Base-by-base conservation (phyloP, 768 basidiomycete genomes). In the Trametes punicea region DNA sequence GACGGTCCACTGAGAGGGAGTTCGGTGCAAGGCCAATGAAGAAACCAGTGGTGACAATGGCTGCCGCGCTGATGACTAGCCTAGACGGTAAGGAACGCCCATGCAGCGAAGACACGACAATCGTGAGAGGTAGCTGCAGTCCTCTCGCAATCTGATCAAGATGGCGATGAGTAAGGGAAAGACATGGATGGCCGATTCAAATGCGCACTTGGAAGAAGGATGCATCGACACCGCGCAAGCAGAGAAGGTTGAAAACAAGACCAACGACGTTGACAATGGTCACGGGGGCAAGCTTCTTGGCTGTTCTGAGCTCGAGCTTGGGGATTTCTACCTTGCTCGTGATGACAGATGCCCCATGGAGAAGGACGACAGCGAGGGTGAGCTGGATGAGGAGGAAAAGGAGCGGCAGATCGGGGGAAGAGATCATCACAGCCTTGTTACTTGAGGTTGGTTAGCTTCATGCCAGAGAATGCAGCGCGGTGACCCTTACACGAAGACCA, bases 81-180 rank as follows among this genome's bases (percentile, higher is more conserved):
- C 57, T 18, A 5, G 85, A 75, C 0, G 90, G 88, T 0, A 71
- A 65, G 6, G 81, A 73, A 20, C 74, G 77, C 2, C 83, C 83
- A 57, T 83, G 71, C 18, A 82, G 40, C 34, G 83, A 84, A 2
- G 88, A 87, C 39, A 92, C 82, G 23, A 81, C 58, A 52, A 93
- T 90, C 1, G 92, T 95, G 45, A 90, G 76, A 0, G 92, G 92
- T 4, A 95, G 77, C 3, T 90, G 85, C 33, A 95, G 78, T 0
- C 92, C 91, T 62, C 91, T 75, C 1, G 91, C 92, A 64, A 95
- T 90, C 85, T 93, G 70, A 20, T 45, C 45, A 34, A 7, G 20
- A 30, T 23, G 9, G 27, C 25, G 39, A 4, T 5, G 41, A 2
- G 23, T 34, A 2, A 26, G 13, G 33, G 15, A 34, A 15, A 9